phyloP scores from a whole-genome alignment of 768 basidiomycete genomes.

The Phylloporus arenicola region DNA sequence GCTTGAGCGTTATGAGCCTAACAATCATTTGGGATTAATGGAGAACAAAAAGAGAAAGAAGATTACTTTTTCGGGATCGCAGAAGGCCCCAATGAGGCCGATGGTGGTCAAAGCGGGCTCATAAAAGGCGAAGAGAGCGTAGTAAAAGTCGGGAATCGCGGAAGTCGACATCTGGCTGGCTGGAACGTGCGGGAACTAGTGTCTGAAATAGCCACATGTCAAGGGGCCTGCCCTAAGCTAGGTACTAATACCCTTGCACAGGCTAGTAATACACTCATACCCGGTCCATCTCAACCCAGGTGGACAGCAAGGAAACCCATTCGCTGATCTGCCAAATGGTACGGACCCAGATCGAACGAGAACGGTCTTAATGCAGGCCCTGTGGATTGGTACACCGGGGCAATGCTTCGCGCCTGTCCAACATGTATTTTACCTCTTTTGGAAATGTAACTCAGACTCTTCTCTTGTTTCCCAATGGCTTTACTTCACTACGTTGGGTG shows the following conservation, averaged over 20 bases:
- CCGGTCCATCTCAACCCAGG: conserved; percentile 67
- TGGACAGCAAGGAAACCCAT: conserved; percentile 35
- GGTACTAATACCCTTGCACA: neutral
- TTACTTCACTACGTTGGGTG: conserved; percentile 62
- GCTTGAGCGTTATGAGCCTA: conserved; percentile 74
- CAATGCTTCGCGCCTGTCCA: conserved; percentile 46
- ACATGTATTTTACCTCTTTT: conserved; percentile 11
- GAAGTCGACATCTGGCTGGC: conserved; percentile 39
- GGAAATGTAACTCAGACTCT: neutral
- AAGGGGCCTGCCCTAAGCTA: conserved; percentile 26
- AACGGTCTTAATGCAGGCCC: conserved; percentile 67
- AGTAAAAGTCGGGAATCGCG: conserved; percentile 70
- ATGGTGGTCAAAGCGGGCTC: conserved; percentile 62
- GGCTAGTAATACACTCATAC: conserved; percentile 23
- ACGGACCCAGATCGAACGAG: conserved; percentile 60
- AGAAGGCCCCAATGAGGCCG: conserved; percentile 62
- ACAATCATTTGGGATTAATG: neutral
- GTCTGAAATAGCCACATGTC: no score
- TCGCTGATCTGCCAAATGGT: conserved; percentile 68
- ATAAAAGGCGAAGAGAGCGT: conserved; percentile 65
- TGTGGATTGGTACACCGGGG: conserved; percentile 17
- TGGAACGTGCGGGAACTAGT: neutral
- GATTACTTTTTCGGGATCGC: conserved; percentile 60
- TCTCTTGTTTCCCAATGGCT: conserved; percentile 35
- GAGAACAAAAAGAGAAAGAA: neutral